Percentiles rank a stretch among this genome's conserved stretches.
phyloP scores from a whole-genome alignment of 805 yeast species.

The Cyberlindnera japonica region DNA sequence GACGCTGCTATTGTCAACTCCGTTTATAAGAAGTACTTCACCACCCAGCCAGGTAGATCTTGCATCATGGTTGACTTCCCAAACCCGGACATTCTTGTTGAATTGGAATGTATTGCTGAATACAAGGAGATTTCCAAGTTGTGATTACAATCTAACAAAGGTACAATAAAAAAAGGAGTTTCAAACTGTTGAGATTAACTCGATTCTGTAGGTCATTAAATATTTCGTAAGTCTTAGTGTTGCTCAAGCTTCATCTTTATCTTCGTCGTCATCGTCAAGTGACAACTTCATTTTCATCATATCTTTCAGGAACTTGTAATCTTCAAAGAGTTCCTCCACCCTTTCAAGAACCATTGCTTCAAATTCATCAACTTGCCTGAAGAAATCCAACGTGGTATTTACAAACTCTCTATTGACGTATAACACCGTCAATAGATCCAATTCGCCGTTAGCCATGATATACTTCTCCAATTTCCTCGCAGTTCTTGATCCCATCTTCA shows the following conservation, averaged over 20 bases:
- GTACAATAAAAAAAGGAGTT: not conserved
- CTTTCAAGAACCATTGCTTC: not conserved
- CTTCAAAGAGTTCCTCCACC: not conserved
- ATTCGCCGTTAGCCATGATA: slow-evolving; percentile 2
- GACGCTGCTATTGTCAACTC: slow-evolving; percentile 42
- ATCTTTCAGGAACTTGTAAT: too few species aligned
- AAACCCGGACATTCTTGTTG: slow-evolving; percentile 46
- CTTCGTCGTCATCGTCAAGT: too few species aligned
- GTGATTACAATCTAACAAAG: not conserved
- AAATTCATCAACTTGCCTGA: slow-evolving; percentile 7
- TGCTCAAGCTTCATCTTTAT: too few species aligned
- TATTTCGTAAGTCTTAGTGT: not conserved
- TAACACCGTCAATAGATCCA: slow-evolving; percentile 2
- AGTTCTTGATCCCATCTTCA: not conserved
- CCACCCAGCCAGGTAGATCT: slow-evolving; percentile 49
- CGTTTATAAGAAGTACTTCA: slow-evolving; percentile 44
- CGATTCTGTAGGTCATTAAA: not conserved
- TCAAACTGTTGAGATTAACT: too few species aligned
- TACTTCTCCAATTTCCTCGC: slow-evolving; percentile 2
- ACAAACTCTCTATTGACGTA: not conserved
- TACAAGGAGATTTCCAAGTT: slow-evolving; percentile 16
- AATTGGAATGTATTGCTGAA: slow-evolving; percentile 47
- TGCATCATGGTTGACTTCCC: slow-evolving; percentile 51
- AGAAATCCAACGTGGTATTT: slow-evolving; percentile 2
- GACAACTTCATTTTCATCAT: too few species aligned